Base-by-base conservation (phyloP, 2,329 filamentous ascomycete genomes). In the Pseudofabraea citricarpa region DNA sequence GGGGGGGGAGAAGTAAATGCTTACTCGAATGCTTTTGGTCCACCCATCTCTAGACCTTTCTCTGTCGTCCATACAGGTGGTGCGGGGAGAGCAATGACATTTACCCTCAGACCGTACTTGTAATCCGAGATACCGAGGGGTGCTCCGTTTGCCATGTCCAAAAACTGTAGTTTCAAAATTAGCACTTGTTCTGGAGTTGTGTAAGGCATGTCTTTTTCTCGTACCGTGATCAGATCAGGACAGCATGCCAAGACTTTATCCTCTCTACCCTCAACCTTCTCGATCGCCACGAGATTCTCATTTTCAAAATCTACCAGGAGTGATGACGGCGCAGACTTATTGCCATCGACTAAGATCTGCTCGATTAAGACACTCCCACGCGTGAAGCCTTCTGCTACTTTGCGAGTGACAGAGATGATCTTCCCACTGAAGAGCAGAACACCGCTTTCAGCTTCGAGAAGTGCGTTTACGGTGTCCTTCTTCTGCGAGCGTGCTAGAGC, bases 111-210 rank as follows among this genome's bases (percentile, higher is more conserved):
- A 0, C 74, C 74, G 42, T 76, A 78, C 8, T 73, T 64, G 22
- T 74, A 57, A 19, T 76, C 72, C 12, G 70, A 68, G 1, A 72
- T 71, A 0, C 72, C 72, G 4, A 76, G 63, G 0, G 72, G 72
- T 38, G 71, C 70, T 0, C 73, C 72, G 37, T 74, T 70, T 15
- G 63, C 61, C 26, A 61, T 64, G 52, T 75, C 73, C 3, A 68
- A 40, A 18, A 69, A 59, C 13, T 62, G 60, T 26, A 64, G 62
- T 1, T 9, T n/a, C n/a, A n/a, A n/a, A 31, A 31, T 31, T 15
- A 31, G 27, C 10, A 31, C 6, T 10, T 31, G 27, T 6, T 15
- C 27, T 31, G 31, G 15, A 36, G 18, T 10, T n/a, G 6, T 31
- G 22, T 3, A 21, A 10, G 16, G 5, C 12, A 18, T 15, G 15